Percentiles rank a stretch among this genome's conserved stretches.
Conservation (phyloP, 2,329 filamentous ascomycete genomes). For the Alternaria incomplexa region DNA sequence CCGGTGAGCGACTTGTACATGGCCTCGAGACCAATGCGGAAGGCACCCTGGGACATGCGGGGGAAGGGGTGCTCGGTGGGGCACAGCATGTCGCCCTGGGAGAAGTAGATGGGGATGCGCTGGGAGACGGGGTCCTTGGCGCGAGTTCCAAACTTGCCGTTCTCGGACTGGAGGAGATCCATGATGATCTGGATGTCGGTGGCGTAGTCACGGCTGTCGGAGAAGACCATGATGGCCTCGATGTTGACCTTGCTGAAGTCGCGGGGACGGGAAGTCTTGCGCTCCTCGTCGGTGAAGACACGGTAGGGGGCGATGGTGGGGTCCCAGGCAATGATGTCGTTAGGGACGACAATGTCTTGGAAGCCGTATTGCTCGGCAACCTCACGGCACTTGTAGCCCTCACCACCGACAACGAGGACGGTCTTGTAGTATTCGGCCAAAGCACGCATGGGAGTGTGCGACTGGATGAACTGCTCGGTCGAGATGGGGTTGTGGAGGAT, state of each 20-base stretch:
- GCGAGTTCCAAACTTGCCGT: constrained; percentile 69
- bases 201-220: constrained; percentile 74
- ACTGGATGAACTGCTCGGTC: constrained; percentile 78
- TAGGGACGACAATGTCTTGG: constrained; percentile 74
- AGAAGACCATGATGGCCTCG: constrained; percentile 77
- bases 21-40: constrained; percentile 75
- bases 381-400: constrained; percentile 75
- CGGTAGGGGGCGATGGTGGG: constrained; percentile 72
- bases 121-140: constrained; percentile 69
- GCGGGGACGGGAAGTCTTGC: constrained; percentile 68
- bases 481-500: constrained; percentile 70
- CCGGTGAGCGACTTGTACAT: constrained; percentile 76
- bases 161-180: constrained; percentile 71
- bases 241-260: constrained; percentile 77
- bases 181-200: constrained; percentile 80
- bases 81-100: constrained; percentile 69
- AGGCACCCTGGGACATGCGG: constrained; percentile 75
- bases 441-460: constrained; percentile 78
- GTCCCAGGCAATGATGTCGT: constrained; percentile 75
- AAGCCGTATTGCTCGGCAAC: constrained; percentile 77
- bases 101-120: constrained; percentile 78
- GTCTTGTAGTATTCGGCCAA: constrained; percentile 78
- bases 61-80: constrained; percentile 65
- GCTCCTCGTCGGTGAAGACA: constrained; percentile 71
- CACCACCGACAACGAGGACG: constrained; percentile 76